Evolutionary conservation across 495 filamentous ascomycete species (phyloP), one percentile per base, ranked within the genome.

Genomic region (Xylaria scruposa): DNA sequence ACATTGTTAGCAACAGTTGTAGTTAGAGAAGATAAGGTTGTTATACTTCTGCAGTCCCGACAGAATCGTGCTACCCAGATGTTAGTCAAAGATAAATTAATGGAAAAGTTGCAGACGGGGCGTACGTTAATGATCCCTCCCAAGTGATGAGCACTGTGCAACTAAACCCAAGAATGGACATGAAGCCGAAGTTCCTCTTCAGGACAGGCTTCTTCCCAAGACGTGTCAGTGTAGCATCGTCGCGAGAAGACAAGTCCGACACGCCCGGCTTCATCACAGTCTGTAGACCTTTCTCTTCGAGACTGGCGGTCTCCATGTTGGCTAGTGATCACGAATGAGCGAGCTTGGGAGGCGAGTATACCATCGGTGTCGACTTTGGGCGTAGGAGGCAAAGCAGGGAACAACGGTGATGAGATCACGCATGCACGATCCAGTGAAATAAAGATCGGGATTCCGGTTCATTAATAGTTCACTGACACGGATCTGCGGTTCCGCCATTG

Each of bases 151-250:
- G 74, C 26, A 85, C 81, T 7, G 81, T 84, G 60, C 78, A 83
- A 4, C 80, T 81, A 46, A 86, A 86, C 0, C 83, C 84, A 8
- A 85, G 68, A 29, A 84, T 85, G 1, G 81, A 79, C 36, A 85
- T 59, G 73, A 83, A 81, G 42, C 77, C 77, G 66, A 83, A 85
- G 63, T 84, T 80, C 68, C 84, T 74, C 79, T 83, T 85, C 51
- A 88, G 76, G 19, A 87, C 83, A 0, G 82, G 80, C 56, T 85
- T 86, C 72, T 88, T 88, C 1, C 87, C 87, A 62, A 89, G 77
- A 4, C 82, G 81, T 15, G 81, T 82, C 44, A 88, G 73, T 4
- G 81, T 73, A 17, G 79, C 74, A 60, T 83, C 81, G 71, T 88
- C 85, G 56, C 76, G 79, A 26, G 56, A 70, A 7, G 36, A 38